These are phyloP conservation scores for Populus hybrid DNA, from an alignment of 441 rosid species.

Conservation along the genomic window DNA sequence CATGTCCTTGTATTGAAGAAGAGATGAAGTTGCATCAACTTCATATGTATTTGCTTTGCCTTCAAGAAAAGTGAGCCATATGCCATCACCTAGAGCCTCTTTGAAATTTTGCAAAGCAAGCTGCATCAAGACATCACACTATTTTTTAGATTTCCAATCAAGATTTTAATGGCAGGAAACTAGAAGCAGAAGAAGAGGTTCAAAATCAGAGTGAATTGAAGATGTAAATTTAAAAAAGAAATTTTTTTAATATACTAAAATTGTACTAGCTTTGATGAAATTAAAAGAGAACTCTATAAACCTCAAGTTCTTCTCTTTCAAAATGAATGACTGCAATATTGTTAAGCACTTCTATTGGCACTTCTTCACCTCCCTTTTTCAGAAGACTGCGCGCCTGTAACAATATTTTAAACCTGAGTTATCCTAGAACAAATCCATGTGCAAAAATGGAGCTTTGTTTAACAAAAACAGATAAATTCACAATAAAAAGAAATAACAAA, in stretches of 20 bases:
- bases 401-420: constrained; percentile 24
- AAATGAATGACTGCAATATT: constrained; percentile 94
- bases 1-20: constrained; percentile 66
- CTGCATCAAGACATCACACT: constrained; percentile 40
- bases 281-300: constrained; percentile 31
- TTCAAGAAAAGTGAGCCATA: constrained; percentile 77
- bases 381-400: constrained; percentile 78
- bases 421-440: background rate
- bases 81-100: constrained; percentile 97
- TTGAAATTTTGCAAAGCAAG: constrained; percentile 70
- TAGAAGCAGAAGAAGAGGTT: background rate
- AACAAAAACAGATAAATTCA: constrained; percentile 10
- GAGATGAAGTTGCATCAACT: constrained; percentile 54
- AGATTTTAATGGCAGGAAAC: constrained; percentile 5
- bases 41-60: constrained; percentile 44
- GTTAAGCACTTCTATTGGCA: constrained; percentile 88
- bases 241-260: constrained; percentile 2
- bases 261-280: constrained; percentile 1
- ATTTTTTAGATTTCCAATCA: constrained; percentile 10
- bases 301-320: constrained; percentile 98
- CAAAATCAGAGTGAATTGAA: background rate
- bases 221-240: background rate
- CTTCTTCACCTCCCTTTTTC: constrained; percentile 81
- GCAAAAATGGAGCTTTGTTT: constrained; percentile 2
- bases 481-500: constrained; percentile 19